Evolutionary conservation across 108 stramenopile genomes (phyloP).

Genomic region (Schizochytrium sp.): DNA sequence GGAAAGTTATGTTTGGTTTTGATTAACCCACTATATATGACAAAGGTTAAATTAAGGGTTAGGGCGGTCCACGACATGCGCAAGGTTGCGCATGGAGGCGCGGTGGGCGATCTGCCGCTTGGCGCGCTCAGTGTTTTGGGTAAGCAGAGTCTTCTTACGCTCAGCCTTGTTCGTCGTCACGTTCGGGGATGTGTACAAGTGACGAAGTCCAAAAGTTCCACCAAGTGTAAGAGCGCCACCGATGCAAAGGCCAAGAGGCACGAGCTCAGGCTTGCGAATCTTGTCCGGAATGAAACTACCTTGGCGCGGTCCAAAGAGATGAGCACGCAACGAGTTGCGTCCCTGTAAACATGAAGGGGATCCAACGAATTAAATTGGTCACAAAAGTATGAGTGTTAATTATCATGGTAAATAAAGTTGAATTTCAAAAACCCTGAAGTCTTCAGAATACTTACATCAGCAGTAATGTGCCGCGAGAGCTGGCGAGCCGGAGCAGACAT

Average conservation of each 20-base stretch:
- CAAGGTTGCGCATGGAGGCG: slow-evolving; percentile 52
- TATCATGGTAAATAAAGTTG: background rate
- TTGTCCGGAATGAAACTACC: background rate
- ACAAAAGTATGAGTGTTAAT: background rate
- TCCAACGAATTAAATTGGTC: background rate
- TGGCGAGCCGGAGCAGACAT: slow-evolving; percentile 29
- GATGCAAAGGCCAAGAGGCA: slow-evolving; percentile 35
- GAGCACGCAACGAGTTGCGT: slow-evolving; percentile 36
- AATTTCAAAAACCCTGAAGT: background rate
- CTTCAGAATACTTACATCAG: background rate
- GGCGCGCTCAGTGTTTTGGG: slow-evolving; percentile 13
- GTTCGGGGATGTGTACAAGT: slow-evolving; percentile 24
- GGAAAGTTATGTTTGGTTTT: no score
- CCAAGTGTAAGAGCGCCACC: background rate
- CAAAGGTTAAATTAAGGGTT: background rate
- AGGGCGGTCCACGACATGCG: background rate
- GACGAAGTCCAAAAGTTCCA: background rate
- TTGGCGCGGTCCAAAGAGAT: slow-evolving; percentile 18
- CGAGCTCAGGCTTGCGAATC: background rate
- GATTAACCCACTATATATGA: no score
- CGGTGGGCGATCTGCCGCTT: slow-evolving; percentile 23
- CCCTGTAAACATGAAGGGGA: background rate
- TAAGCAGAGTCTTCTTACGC: slow-evolving; percentile 51
- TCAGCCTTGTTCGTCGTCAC: slow-evolving; percentile 32
- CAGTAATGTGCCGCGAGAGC: slow-evolving; percentile 44